Percentiles rank a stretch among this genome's conserved stretches.
Conservation (phyloP, 2,329 filamentous ascomycete genomes). For the Aspergillus ustus region DNA sequence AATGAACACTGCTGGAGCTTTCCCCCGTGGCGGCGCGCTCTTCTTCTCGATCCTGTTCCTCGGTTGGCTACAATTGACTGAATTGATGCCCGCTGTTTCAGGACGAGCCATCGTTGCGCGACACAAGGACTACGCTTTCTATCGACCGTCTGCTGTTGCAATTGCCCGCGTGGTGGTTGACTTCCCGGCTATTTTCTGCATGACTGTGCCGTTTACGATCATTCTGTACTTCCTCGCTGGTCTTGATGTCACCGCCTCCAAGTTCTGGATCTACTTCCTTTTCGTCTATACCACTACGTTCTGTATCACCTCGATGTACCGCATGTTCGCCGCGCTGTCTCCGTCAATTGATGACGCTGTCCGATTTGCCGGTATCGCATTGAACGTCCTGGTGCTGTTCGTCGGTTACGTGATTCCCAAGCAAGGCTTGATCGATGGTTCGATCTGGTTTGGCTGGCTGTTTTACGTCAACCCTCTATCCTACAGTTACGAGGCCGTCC, state of each 20-base stretch:
- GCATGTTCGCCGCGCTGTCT: slow-evolving; percentile 68
- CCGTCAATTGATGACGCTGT: slow-evolving; percentile 69
- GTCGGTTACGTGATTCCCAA: slow-evolving; percentile 72
- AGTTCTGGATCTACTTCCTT: slow-evolving; percentile 70
- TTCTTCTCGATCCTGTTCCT: slow-evolving; percentile 72
- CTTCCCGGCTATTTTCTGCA: slow-evolving; percentile 62
- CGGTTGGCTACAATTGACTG: slow-evolving; percentile 73
- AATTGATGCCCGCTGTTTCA: slow-evolving; percentile 76
- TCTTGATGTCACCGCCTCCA: slow-evolving; percentile 62
- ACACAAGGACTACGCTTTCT: slow-evolving; percentile 71
- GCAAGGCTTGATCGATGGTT: slow-evolving; percentile 59
- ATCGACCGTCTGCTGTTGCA: slow-evolving; percentile 68
- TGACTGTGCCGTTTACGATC: slow-evolving; percentile 64
- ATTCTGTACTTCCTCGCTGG: slow-evolving; percentile 70
- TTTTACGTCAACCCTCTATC: slow-evolving; percentile 59
- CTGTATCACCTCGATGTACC: slow-evolving; percentile 66
- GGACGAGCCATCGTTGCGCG: slow-evolving; percentile 72
- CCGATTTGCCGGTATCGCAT: slow-evolving; percentile 63
- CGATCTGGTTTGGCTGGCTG: slow-evolving; percentile 71
- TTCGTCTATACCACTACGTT: slow-evolving; percentile 68
- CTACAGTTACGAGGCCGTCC: slow-evolving; percentile 70
- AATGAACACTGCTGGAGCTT: slow-evolving; percentile 63
- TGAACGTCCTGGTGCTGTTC: slow-evolving; percentile 67
- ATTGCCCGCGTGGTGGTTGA: slow-evolving; percentile 67
- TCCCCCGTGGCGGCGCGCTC: slow-evolving; percentile 64